A percentile compares a stretch with the other conserved stretches of the same genome.
Conservation (phyloP, 345 rosid genomes). For the Camelina neglecta region DNA sequence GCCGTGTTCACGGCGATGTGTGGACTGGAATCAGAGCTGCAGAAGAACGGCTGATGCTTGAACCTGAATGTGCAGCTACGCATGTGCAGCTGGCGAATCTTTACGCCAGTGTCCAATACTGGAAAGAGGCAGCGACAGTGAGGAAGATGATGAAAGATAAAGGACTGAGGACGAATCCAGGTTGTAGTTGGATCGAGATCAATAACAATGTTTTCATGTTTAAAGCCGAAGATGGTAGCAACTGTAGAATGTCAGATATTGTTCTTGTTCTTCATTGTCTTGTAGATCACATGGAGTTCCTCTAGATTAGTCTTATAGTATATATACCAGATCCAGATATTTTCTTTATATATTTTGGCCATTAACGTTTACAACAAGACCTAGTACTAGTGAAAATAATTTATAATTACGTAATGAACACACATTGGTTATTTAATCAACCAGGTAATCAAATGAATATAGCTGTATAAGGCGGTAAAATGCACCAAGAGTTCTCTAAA, state of each 20-base stretch:
- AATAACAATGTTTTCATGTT: slow-evolving; percentile 65
- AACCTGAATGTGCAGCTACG: slow-evolving; percentile 79
- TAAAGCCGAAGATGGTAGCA: slow-evolving; percentile 71
- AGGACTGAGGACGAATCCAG: slow-evolving; percentile 68
- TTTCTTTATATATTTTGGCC: neutral
- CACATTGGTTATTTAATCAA: neutral
- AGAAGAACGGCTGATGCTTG: slow-evolving; percentile 67
- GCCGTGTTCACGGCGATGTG: slow-evolving; percentile 70
- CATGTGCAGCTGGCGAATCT: slow-evolving; percentile 80
- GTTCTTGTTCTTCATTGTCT: slow-evolving; percentile 53
- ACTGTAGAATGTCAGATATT: slow-evolving; percentile 48
- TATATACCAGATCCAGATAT: neutral
- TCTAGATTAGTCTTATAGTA: neutral
- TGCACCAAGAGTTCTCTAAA: slow-evolving; percentile 11
- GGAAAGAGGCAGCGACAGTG: slow-evolving; percentile 75
- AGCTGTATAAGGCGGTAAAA: slow-evolving; percentile 14
- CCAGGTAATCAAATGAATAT: neutral
- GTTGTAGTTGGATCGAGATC: slow-evolving; percentile 91
- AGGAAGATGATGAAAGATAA: slow-evolving; percentile 85
- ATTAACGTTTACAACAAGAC: neutral
- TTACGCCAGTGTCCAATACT: slow-evolving; percentile 66
- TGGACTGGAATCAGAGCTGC: slow-evolving; percentile 89
- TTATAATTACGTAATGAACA: neutral
- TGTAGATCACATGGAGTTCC: slow-evolving; percentile 51
- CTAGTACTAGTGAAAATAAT: neutral